Conservation (phyloP, 768 basidiomycete genomes). For the Russula olivacea region DNA sequence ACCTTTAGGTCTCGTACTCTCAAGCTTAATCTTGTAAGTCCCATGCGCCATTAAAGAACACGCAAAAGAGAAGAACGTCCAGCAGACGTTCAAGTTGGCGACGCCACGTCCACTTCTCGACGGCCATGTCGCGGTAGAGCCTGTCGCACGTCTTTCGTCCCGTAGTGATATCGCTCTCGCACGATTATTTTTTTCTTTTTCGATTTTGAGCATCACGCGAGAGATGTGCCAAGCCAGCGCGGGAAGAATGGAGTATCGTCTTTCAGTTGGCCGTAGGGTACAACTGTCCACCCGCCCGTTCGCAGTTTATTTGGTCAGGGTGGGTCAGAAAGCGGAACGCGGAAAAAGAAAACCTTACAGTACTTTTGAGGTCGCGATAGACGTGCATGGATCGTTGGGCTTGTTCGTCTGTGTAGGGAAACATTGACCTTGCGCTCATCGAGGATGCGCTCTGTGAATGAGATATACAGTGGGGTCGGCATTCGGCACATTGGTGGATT, state of each 20-base stretch:
- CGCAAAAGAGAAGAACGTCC: conserved; percentile 7
- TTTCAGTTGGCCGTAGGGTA: conserved; percentile 1
- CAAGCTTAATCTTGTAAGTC: conserved; percentile 7
- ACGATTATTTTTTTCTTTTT: no score
- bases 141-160: conserved; percentile 8
- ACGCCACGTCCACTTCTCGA: conserved; percentile 4
- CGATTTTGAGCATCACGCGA: conserved; percentile 17
- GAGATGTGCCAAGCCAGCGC: conserved; percentile 16
- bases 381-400: conserved; percentile 15
- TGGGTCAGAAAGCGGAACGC: no score
- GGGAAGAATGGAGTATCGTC: neutral
- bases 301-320: no score
- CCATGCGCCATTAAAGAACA: conserved; percentile 7
- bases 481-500: neutral
- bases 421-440: conserved; percentile 16
- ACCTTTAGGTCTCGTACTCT: conserved; percentile 9
- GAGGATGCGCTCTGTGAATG: conserved; percentile 6
- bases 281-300: no score
- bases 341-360: no score
- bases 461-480: neutral
- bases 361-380: conserved; percentile 17
- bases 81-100: neutral
- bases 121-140: conserved; percentile 15
- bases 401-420: conserved; percentile 12
- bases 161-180: conserved; percentile 9